Base-by-base conservation (phyloP, 495 filamentous ascomycete genomes). In the Lepidopterella palustris region DNA sequence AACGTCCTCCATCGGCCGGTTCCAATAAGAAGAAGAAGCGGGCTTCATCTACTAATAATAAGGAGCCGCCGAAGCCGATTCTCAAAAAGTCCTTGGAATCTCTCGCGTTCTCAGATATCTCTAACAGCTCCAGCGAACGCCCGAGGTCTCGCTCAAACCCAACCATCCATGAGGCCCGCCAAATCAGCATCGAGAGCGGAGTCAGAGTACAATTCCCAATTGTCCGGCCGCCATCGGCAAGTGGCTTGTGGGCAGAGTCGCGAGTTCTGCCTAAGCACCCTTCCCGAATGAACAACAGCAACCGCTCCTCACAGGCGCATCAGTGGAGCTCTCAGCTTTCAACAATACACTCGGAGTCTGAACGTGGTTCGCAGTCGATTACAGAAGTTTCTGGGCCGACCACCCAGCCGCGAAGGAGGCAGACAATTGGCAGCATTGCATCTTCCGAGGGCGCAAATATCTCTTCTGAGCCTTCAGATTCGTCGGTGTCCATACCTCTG, bases 281-380 rank as follows among this genome's bases (percentile, higher is more conserved):
- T 28, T 55, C 63, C 59, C 68, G 66, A 59, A 71, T 71, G 68
- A 68, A 62, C 59, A 54, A 56, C 31, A 68, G 60, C 59, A 54
- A 56, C 31, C 61, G 55, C 55, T 26, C 61, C 49, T 57, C 55
- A 9, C 67, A 65, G 45, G 59, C 60, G 55, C 67, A 64, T 48
- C 67, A 66, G 18, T 64, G 70, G 64, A 72, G 61, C 58, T 70
- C 68, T 48, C 59, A 68, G 53, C 66, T 74, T 35, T 73, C 71
- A 54, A 74, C 72, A 25, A 74, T 74, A 56, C 61, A 62, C 20
- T 73, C 71, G 18, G 72, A 73, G 49, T 72, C 71, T 27, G 71
- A 73, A 50, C 35, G 47, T 23, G 13, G 32, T 35, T 70, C 68
- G 31, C 62, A 59, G 21, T 65, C 63, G 8, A 21, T 61, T 10